Evolutionary conservation across 73 alveolate species (phyloP).

Genomic region (Blepharisma stoltei): DNA sequence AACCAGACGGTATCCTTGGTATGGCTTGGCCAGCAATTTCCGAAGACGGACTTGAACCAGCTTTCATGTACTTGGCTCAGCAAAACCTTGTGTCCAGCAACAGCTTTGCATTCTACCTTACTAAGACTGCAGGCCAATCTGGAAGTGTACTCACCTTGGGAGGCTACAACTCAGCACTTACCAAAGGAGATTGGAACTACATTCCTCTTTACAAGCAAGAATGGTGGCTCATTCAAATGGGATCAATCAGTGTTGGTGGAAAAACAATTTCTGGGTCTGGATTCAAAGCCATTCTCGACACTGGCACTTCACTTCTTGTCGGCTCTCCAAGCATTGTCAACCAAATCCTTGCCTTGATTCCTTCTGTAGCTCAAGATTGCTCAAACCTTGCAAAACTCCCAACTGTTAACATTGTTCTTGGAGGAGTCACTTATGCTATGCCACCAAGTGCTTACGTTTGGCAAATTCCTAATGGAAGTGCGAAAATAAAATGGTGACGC

Average conservation of each 20-base stretch:
- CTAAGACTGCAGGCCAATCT: conserved; percentile 35
- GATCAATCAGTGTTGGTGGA: conserved; percentile 36
- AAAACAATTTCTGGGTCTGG: conserved; percentile 31
- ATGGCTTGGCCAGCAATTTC: conserved; percentile 75
- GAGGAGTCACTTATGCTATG: conserved; percentile 42
- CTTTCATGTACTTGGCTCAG: conserved; percentile 42
- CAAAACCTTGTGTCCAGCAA: conserved; percentile 34
- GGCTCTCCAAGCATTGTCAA: conserved; percentile 46
- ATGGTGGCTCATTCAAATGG: conserved; percentile 52
- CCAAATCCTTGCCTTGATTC: conserved; percentile 49
- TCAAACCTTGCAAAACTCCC: conserved; percentile 47
- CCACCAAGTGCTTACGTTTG: conserved; percentile 55
- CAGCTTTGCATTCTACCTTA: conserved; percentile 53
- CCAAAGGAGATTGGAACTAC: conserved; percentile 32
- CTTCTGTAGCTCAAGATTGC: conserved; percentile 51
- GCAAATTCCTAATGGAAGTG: conserved; percentile 32
- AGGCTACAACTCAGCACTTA: conserved; percentile 31
- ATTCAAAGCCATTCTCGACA: conserved; percentile 51
- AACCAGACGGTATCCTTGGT: conserved; percentile 85
- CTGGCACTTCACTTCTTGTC: conserved; percentile 60
- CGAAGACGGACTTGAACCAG: conserved; percentile 54
- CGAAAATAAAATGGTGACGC: conserved; percentile 37
- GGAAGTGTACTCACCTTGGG: conserved; percentile 52
- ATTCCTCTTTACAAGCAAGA: conserved; percentile 50
- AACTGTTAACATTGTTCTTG: conserved; percentile 43